Evolutionary conservation across 768 basidiomycete species (phyloP).

Genomic region (Pulveroboletus sp.): DNA sequence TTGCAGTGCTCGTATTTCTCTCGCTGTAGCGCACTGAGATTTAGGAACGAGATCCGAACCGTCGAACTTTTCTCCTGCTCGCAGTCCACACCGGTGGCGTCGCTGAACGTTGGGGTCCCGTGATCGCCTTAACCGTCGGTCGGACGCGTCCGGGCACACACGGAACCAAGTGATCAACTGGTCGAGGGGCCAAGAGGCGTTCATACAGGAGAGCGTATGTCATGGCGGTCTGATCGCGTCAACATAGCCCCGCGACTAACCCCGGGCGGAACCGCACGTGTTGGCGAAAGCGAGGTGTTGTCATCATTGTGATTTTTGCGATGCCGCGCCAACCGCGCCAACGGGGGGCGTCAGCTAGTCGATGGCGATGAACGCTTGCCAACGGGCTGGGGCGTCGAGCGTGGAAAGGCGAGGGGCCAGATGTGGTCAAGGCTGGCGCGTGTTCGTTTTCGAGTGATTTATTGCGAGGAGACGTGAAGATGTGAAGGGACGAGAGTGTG

Average conservation of each 20-base stretch:
- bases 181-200: slow-evolving; percentile 7
- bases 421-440: too few relatives aligned
- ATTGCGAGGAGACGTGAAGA: not conserved
- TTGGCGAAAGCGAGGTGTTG: too few relatives aligned
- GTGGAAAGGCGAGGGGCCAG: too few relatives aligned
- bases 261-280: too few relatives aligned
- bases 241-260: not conserved
- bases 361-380: not conserved
- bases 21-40: slow-evolving; percentile 8
- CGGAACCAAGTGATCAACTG: slow-evolving; percentile 6
- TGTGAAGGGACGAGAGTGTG: not conserved
- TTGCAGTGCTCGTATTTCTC: not conserved
- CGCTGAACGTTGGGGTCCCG: too few relatives aligned
- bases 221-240: not conserved
- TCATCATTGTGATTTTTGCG: not conserved
- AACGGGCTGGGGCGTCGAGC: not conserved
- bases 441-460: too few relatives aligned
- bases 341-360: too few relatives aligned
- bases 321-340: not conserved
- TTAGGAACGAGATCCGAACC: slow-evolving; percentile 15
- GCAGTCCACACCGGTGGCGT: too few relatives aligned
- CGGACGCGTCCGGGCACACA: too few relatives aligned
- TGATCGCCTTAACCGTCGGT: too few relatives aligned
- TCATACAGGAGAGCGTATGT: slow-evolving; percentile 6
- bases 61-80: not conserved